phyloP scores from a whole-genome alignment of 2,329 filamentous ascomycete genomes.

The Nemania serpens region DNA sequence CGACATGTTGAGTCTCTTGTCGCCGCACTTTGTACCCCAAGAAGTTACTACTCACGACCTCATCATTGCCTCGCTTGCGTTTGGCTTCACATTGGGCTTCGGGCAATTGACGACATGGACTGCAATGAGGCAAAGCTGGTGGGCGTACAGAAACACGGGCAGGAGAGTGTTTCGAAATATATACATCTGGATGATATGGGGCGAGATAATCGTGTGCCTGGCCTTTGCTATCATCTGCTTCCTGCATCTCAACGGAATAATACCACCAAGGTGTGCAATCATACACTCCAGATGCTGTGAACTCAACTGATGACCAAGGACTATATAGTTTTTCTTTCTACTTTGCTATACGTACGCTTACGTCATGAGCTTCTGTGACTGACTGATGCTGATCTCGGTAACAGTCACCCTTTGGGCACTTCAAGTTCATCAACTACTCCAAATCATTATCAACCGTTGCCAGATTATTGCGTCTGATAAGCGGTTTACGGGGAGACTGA shows the following conservation, averaged over 20 bases:
- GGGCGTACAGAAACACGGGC: constrained; percentile 43
- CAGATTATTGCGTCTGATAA: constrained; percentile 50
- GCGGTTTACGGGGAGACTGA: constrained; percentile 45
- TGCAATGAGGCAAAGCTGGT: constrained; percentile 43
- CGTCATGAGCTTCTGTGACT: background rate
- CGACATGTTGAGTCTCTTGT: background rate
- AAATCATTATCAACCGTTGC: constrained; percentile 61
- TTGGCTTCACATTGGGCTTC: constrained; percentile 48
- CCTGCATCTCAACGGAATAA: constrained; percentile 27
- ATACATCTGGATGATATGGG: constrained; percentile 55
- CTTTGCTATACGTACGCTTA: too few species aligned
- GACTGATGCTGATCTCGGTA: background rate
- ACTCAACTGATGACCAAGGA: background rate
- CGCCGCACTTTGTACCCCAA: constrained; percentile 29
- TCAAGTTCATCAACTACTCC: constrained; percentile 55
- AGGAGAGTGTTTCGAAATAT: constrained; percentile 42
- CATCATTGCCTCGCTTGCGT: constrained; percentile 42
- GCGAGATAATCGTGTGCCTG: constrained; percentile 49
- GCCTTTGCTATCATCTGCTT: constrained; percentile 47
- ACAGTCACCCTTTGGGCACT: constrained; percentile 46
- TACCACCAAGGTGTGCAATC: constrained; percentile 22
- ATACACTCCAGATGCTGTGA: background rate
- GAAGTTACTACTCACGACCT: constrained; percentile 34
- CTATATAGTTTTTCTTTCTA: too few species aligned
- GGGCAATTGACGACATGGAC: constrained; percentile 47